Percentiles rank a stretch among this genome's conserved stretches.
Conservation (phyloP, 2,329 filamentous ascomycete genomes). For the Clonostachys chloroleuca region DNA sequence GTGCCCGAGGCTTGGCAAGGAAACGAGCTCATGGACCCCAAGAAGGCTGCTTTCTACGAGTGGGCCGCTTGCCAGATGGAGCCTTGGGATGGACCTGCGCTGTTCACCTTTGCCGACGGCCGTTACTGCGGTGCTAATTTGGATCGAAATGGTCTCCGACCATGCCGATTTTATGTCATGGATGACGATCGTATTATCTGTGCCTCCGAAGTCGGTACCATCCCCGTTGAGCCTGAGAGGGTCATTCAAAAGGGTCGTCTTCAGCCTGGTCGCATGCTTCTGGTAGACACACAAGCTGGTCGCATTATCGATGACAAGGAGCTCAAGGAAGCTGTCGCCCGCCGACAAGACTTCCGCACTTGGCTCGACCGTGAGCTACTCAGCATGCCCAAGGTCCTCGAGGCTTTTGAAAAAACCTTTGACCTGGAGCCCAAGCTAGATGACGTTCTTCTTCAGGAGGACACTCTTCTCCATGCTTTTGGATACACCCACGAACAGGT, state of each 20-base stretch:
- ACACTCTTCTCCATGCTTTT: conserved; percentile 79
- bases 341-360: conserved; percentile 77
- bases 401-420: conserved; percentile 53
- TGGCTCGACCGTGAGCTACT: conserved; percentile 88
- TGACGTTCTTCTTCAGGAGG: conserved; percentile 70
- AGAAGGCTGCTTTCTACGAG: conserved; percentile 96
- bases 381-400: conserved; percentile 70
- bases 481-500: conserved; percentile 96
- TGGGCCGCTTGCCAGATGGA: conserved; percentile 99
- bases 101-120: conserved; percentile 96
- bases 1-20: conserved; percentile 98
- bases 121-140: conserved; percentile 96
- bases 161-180: conserved; percentile 95
- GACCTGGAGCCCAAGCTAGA: conserved; percentile 67
- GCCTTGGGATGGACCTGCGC: conserved; percentile 93
- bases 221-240: conserved; percentile 82
- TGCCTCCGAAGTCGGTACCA: conserved; percentile 93
- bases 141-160: conserved; percentile 90
- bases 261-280: conserved; percentile 91
- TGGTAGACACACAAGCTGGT: conserved; percentile 85
- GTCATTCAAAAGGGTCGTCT: conserved; percentile 91
- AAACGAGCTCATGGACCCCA: conserved; percentile 85
- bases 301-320: conserved; percentile 94
- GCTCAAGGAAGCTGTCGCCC: conserved; percentile 84
- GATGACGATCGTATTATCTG: conserved; percentile 97